Evolutionary conservation across 192 early-diverging fungal genomes (phyloP).

Genomic region (Podochytrium sp.): DNA sequence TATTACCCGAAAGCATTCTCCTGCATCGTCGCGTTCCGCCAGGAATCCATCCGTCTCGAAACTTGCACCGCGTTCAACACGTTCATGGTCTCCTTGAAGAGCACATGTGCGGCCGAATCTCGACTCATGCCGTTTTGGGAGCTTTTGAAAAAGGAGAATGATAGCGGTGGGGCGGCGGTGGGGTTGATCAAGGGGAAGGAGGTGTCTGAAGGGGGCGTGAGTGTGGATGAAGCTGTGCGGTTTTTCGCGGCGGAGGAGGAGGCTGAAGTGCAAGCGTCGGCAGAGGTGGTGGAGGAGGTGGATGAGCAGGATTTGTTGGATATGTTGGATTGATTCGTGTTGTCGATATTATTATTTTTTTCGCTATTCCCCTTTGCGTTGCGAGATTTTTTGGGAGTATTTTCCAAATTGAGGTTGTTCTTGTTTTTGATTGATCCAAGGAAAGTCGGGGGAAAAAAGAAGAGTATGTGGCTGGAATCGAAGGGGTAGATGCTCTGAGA

Average conservation of each 20-base stretch:
- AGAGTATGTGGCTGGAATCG: no score
- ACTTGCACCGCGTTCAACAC: constrained; percentile 55
- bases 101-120: constrained; percentile 29
- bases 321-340: constrained; percentile 42
- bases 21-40: constrained; percentile 58
- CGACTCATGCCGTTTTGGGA: constrained; percentile 59
- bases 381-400: no score
- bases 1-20: constrained; percentile 60
- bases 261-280: not conserved
- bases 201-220: constrained; percentile 40
- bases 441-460: no score
- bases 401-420: no score
- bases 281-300: constrained; percentile 29
- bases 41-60: constrained; percentile 36
- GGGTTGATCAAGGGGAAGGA: constrained; percentile 55
- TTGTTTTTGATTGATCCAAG: no score
- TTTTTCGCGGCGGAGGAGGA: constrained; percentile 23
- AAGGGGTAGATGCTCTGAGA: no score
- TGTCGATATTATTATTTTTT: no score
- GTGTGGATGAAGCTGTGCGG: constrained; percentile 51
- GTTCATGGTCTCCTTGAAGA: constrained; percentile 54
- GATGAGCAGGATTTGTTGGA: constrained; percentile 50
- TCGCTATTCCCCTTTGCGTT: no score
- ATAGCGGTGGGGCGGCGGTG: constrained; percentile 36
- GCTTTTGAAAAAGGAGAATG: constrained; percentile 22